phyloP scores from a whole-genome alignment of 2,329 filamentous ascomycete genomes.

The Sporothrix dimorphospora region DNA sequence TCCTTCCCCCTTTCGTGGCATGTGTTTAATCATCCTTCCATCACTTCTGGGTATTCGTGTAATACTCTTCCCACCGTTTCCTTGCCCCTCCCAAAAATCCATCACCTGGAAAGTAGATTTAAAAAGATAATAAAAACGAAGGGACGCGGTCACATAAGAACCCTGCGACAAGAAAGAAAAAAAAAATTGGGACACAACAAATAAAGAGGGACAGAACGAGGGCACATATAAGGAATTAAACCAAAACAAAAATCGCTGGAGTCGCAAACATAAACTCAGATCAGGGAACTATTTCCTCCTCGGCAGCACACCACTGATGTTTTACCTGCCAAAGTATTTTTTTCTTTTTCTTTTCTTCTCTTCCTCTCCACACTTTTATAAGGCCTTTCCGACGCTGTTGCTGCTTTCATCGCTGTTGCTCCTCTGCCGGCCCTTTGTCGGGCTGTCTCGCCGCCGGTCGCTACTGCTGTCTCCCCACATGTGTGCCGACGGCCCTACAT shows the following conservation, averaged over 20 bases:
- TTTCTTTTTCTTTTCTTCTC: no score
- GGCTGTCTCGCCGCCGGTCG: constrained; percentile 31
- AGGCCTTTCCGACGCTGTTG: constrained; percentile 32
- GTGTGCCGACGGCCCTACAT: constrained; percentile 49
- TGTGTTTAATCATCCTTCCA: constrained; percentile 2
- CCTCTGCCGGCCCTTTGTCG: constrained; percentile 34
- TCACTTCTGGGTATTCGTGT: constrained; percentile 21
- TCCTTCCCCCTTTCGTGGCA: neutral
- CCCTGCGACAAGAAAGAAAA: constrained; percentile 12
- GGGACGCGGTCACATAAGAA: constrained; percentile 6
- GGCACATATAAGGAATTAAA: neutral
- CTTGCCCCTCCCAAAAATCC: neutral
- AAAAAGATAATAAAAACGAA: constrained; percentile 17
- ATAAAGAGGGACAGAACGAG: neutral
- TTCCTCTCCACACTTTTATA: constrained; percentile 28
- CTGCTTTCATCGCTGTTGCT: constrained; percentile 31
- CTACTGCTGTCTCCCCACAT: constrained; percentile 39
- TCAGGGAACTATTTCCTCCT: neutral
- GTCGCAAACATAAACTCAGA: neutral
- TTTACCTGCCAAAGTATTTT: neutral
- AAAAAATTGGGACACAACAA: neutral
- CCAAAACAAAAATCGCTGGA: neutral
- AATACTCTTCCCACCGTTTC: constrained; percentile 1
- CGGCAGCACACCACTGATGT: no score
- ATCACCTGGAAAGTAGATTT: constrained; percentile 16